Conservation (phyloP, 768 basidiomycete genomes). For the Amylocystis lapponica region DNA sequence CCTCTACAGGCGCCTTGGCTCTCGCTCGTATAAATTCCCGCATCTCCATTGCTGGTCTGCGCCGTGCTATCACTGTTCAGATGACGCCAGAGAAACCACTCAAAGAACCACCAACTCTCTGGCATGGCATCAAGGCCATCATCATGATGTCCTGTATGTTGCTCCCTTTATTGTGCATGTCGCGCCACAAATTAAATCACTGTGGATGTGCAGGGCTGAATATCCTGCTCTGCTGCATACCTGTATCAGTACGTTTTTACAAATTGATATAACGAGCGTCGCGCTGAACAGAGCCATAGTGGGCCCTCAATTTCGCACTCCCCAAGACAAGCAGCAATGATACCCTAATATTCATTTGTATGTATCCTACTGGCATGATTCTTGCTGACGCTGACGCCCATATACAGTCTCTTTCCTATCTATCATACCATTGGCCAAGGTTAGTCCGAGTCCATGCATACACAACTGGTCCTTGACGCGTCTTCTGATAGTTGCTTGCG, state of each 20-base stretch:
- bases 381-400: neutral
- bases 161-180: neutral
- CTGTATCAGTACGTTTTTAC: slow-evolving; percentile 48
- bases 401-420: slow-evolving; percentile 66
- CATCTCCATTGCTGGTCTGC: neutral
- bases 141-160: slow-evolving; percentile 53
- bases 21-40: neutral
- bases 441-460: slow-evolving; percentile 16
- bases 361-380: slow-evolving; percentile 23
- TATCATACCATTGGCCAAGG: slow-evolving; percentile 83
- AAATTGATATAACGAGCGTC: neutral
- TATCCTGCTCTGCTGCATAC: slow-evolving; percentile 65
- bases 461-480: slow-evolving; percentile 1
- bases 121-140: slow-evolving; percentile 48
- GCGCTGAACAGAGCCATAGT: slow-evolving; percentile 34
- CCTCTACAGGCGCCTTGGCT: neutral
- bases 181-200: neutral
- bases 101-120: slow-evolving; percentile 38
- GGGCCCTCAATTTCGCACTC: slow-evolving; percentile 64
- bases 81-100: slow-evolving; percentile 21
- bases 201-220: slow-evolving; percentile 60
- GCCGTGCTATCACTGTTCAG: neutral
- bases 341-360: slow-evolving; percentile 71
- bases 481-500: slow-evolving; percentile 49
- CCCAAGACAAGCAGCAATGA: slow-evolving; percentile 35